Evolutionary conservation across 352 stramenopile genomes (phyloP).

Genomic region (Plasmopara muralis): DNA sequence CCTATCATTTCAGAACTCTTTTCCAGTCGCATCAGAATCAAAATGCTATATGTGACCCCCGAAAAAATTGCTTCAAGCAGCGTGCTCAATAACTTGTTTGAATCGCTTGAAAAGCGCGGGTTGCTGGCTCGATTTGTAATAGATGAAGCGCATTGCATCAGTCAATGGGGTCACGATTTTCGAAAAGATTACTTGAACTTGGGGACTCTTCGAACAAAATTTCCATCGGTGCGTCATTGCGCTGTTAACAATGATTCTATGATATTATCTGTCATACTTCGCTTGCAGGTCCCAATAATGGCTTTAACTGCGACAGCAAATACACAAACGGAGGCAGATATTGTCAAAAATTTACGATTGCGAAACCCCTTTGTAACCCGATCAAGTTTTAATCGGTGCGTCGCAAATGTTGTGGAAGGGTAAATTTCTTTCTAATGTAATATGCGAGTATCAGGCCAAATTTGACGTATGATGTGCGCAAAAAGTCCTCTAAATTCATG

Average conservation of each 20-base stretch:
- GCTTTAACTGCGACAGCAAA: constrained; percentile 84
- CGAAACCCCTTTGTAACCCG: constrained; percentile 70
- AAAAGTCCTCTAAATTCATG: constrained; percentile 77
- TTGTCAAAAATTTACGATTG: constrained; percentile 71
- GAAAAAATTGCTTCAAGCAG: constrained; percentile 93
- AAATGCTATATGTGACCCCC: constrained; percentile 98
- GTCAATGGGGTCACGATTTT: constrained; percentile 99
- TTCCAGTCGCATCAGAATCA: constrained; percentile 84
- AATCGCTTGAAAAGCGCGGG: constrained; percentile 63
- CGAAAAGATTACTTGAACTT: constrained; percentile 97
- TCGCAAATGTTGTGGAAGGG: not conserved
- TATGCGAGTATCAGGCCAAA: constrained; percentile 44
- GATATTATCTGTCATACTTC: not conserved
- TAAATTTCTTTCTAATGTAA: constrained; percentile 8
- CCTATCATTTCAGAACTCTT: constrained; percentile 87
- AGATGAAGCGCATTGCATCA: constrained; percentile 96
- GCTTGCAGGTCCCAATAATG: constrained; percentile 78
- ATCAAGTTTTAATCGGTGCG: constrained; percentile 82
- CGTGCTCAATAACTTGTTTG: constrained; percentile 83
- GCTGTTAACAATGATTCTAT: not conserved
- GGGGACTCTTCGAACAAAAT: constrained; percentile 86
- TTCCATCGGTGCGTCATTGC: constrained; percentile 72
- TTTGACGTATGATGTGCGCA: constrained; percentile 78
- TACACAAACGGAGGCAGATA: constrained; percentile 74
- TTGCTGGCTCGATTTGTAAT: constrained; percentile 96